A percentile compares a stretch with the other conserved stretches of the same genome.
Conservation (phyloP, 169 alveolate species). For the Hepatocystis sp. region DNA sequence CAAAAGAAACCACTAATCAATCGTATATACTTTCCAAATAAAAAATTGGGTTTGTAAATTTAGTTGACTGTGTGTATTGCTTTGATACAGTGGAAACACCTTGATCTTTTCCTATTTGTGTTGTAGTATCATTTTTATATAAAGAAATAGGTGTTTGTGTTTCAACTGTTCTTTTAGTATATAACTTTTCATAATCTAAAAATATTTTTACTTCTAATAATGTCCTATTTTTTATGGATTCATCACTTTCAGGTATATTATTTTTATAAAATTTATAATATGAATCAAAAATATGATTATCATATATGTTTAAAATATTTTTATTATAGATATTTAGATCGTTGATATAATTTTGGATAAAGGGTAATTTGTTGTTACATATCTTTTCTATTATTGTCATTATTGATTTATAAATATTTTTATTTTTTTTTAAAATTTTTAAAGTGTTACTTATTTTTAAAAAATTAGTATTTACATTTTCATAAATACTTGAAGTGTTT, state of each 20-base stretch:
- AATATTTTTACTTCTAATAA: slow-evolving; percentile 63
- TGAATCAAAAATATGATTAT: slow-evolving; percentile 34
- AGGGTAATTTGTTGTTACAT: slow-evolving; percentile 3
- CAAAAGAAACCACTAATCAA: slow-evolving; percentile 2
- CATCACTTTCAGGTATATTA: slow-evolving; percentile 47
- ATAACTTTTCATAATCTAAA: slow-evolving; percentile 66
- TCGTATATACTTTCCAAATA: slow-evolving; percentile 54
- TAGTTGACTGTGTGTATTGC: slow-evolving; percentile 34
- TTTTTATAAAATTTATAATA: slow-evolving; percentile 27
- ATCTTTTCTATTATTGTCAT: slow-evolving; percentile 6
- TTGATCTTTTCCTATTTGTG: slow-evolving; percentile 56
- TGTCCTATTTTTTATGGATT: slow-evolving; percentile 38
- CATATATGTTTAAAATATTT: slow-evolving; percentile 26
- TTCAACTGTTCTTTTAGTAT: slow-evolving; percentile 70
- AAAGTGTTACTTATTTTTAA: background rate
- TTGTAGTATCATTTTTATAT: slow-evolving; percentile 41
- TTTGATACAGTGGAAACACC: slow-evolving; percentile 40
- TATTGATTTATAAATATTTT: slow-evolving; percentile 6
- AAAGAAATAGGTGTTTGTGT: slow-evolving; percentile 66
- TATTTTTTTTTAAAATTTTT: slow-evolving; percentile 12
- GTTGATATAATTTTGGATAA: slow-evolving; percentile 9
- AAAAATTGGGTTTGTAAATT: slow-evolving; percentile 38
- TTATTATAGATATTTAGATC: slow-evolving; percentile 20
- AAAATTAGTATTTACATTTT: slow-evolving; percentile 1
- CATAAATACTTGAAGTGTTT: background rate